Evolutionary conservation across 805 yeast genomes (phyloP), one percentile per base, ranked within the genome.

Genomic region (Teunomyces cretensis): DNA sequence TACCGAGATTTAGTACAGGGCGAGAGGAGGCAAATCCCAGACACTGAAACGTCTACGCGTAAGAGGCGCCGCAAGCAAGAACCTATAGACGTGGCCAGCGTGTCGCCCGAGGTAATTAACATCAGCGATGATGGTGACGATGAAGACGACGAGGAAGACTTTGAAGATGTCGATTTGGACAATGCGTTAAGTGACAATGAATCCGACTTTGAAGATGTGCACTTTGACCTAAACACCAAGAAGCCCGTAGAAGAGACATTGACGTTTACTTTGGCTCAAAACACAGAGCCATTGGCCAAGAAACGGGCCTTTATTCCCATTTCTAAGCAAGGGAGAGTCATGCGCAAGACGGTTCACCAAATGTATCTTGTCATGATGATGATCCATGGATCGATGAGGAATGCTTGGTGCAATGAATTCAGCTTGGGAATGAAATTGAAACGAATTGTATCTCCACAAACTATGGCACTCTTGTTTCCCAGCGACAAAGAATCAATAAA

Each of bases 371-470:
- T 79, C 12, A 63, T 76, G 17, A 78, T 88, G 79, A 62, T 86
- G 43, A 58, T 76, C 2, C 95, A 88, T 59, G 94, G 90, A 0
- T 71, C 72, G 0, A 55, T 80, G 2, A 74, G 96, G 19, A 92
- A 91, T 58, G 52, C 65, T 6, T 91, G 97, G 97, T 76, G 89
- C 48, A 79, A 78, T 46, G 78, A 80, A 49, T 55, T 58, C 1
- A 48, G 51, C 2, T 56, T 87, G 0, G 70, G 74, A 13, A 43
- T 53, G 13, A 51, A 54, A 8, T 62, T 89, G 11, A 61, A 71
- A 17, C 64, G 64, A 12, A 53, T 74, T 1, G 70, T 88, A 0
- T 81, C 94, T 0, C 63, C 65, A 0, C 62, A 65, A 3, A 62
- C 80, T 0, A 63, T 70, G 30, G 65, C 66, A 4, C 76, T 83